Base-by-base conservation (phyloP, 2,329 filamentous ascomycete species). In the Sporothrix luriei region DNA sequence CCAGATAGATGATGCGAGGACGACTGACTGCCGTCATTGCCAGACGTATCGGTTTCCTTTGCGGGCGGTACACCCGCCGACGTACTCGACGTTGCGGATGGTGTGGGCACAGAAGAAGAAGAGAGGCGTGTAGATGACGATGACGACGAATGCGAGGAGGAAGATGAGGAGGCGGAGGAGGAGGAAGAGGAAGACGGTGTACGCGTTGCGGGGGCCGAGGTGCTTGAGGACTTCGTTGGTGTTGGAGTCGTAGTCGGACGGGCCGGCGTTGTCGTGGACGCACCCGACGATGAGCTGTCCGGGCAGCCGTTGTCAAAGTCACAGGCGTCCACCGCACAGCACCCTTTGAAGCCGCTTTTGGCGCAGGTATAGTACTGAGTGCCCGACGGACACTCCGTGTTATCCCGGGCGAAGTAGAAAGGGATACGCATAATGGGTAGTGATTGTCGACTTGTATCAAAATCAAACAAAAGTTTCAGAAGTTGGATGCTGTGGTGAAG, bases 291-390 rank as follows among this genome's bases (percentile, higher is more conserved):
- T 16, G 57, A 33, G 24, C 13, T 40, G 48, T 70, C 73, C 11
- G 78, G 78, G 69, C 81, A 83, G 7, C 69, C 72, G 4, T 68
- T 71, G 2, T 69, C 57, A 62, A 76, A 66, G 3, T 71, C 69
- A 73, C 84, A 86, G 19, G 83, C 79, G 71, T 84, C 75, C 16
- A 78, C 74, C 16, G 76, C 74, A 74, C 84, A 86, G 73, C 85
- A 86, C 21, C 82, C 84, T 2, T 66, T 69, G 72, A 81, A 84
- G 43, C 72, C 71, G 72, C 76, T 80, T 62, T 66, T 52, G 16
- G 62, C 70, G 72, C 83, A 85, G 29, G 71, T 65, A 72, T 81
- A 84, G 72, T 77, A 83, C 40, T 66, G 43, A 24, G 72, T 73
- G 70, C 76, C 78, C 9, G 69, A 3, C 7, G 75, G 71, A 62